These are phyloP conservation scores for Annulohypoxylon stygium DNA, from an alignment of 495 filamentous ascomycete genomes.

Conservation along the genomic window DNA sequence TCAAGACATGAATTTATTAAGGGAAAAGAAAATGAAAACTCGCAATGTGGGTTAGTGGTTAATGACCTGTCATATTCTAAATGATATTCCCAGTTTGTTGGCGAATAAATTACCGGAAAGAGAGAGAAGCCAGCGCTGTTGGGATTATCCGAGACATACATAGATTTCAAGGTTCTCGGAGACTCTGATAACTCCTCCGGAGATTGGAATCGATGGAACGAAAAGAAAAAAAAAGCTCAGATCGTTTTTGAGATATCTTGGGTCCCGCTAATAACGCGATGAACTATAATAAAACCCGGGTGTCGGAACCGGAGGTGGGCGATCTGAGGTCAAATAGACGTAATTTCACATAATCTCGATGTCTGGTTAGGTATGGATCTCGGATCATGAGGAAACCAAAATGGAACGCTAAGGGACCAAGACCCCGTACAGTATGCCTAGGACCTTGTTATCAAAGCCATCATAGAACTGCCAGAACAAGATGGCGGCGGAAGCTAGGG, in stretches of 20 bases:
- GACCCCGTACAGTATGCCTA: slow-evolving; percentile 12
- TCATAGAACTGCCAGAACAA: not conserved
- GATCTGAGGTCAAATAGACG: slow-evolving; percentile 31
- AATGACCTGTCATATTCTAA: slow-evolving; percentile 9
- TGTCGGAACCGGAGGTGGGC: slow-evolving; percentile 27
- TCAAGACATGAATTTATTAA: not conserved
- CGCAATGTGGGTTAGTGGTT: not conserved
- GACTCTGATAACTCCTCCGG: slow-evolving; percentile 1
- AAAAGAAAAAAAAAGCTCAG: not conserved
- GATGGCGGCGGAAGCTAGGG: slow-evolving; percentile 17
- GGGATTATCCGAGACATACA: slow-evolving; percentile 1
- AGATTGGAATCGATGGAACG: not conserved
- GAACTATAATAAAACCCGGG: slow-evolving; percentile 10
- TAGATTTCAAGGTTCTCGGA: not conserved
- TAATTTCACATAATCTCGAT: slow-evolving; percentile 15
- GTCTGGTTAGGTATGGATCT: not conserved
- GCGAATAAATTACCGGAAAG: slow-evolving; percentile 17
- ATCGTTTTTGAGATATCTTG: not conserved
- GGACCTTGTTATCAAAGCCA: slow-evolving; percentile 15
- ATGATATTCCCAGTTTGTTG: not conserved
- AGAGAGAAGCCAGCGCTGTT: not conserved
- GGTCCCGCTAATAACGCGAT: not conserved
- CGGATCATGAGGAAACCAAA: not conserved
- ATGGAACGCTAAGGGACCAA: slow-evolving; percentile 27
- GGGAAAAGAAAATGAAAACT: not conserved